These are phyloP conservation scores for Drechslerella dactyloides DNA, from an alignment of 2,329 filamentous ascomycete genomes.

Conservation along the genomic window DNA sequence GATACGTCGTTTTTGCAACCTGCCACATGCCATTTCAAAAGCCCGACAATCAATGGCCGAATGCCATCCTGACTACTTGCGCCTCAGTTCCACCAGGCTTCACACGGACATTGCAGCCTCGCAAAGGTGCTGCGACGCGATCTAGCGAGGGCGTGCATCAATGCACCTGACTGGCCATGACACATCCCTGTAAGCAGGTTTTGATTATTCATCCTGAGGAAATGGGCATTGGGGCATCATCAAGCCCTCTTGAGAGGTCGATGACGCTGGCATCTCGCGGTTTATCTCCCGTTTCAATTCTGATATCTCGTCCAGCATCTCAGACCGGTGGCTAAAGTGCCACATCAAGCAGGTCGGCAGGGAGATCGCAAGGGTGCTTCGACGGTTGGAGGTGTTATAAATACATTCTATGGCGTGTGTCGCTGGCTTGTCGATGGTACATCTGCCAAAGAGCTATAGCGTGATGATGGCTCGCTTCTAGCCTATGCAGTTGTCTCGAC, in stretches of 20 bases:
- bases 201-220: not conserved
- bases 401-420: too few species aligned
- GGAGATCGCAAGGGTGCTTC: not conserved
- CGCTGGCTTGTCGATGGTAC: too few species aligned
- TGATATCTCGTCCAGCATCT: not conserved
- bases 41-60: too few species aligned
- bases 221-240: not conserved
- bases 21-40: too few species aligned
- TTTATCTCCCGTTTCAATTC: not conserved
- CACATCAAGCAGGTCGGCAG: not conserved
- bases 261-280: not conserved
- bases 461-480: too few species aligned
- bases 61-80: not conserved
- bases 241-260: not conserved
- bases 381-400: too few species aligned
- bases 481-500: too few species aligned
- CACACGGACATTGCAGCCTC: slow-evolving; percentile 18
- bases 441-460: too few species aligned
- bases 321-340: not conserved
- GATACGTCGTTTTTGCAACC: not conserved
- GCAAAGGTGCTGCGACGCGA: slow-evolving; percentile 32
- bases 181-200: slow-evolving; percentile 4
- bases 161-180: slow-evolving; percentile 17
- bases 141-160: slow-evolving; percentile 26
- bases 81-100: slow-evolving; percentile 9